These are phyloP conservation scores for Gynandropsis gynandra DNA, from an alignment of 345 rosid genomes.

Conservation along the genomic window DNA sequence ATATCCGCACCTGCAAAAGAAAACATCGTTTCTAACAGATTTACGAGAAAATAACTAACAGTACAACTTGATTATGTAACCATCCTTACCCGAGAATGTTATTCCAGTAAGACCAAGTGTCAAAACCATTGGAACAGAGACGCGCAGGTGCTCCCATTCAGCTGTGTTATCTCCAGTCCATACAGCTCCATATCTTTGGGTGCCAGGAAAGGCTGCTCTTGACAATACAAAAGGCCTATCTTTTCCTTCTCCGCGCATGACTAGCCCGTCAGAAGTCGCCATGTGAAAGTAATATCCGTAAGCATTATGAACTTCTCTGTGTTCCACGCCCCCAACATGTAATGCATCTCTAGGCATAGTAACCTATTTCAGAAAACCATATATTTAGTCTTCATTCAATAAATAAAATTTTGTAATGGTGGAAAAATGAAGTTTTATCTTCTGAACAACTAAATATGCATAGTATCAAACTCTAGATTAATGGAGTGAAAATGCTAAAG, in stretches of 20 bases:
- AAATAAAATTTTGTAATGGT: background rate
- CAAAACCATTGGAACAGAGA: constrained; percentile 91
- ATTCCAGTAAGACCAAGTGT: constrained; percentile 85
- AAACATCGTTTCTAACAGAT: constrained; percentile 10
- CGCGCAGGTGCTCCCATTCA: constrained; percentile 95
- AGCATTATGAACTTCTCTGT: constrained; percentile 90
- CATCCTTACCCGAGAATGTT: constrained; percentile 63
- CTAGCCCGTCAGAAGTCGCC: constrained; percentile 96
- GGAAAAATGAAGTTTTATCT: background rate
- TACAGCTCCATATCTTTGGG: constrained; percentile 90
- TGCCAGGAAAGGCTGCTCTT: constrained; percentile 94
- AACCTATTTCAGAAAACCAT: constrained; percentile 37
- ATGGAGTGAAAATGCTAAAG: background rate
- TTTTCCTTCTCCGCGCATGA: constrained; percentile 80
- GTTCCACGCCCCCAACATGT: constrained; percentile 77
- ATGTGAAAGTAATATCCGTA: constrained; percentile 92
- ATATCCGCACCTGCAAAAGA: constrained; percentile 78
- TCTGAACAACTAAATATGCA: background rate
- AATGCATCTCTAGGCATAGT: constrained; percentile 97
- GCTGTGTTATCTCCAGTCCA: constrained; percentile 99
- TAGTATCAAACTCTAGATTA: background rate
- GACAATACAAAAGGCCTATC: constrained; percentile 96
- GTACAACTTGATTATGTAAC: background rate
- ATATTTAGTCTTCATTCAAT: constrained; percentile 9
- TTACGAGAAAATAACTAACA: background rate